Evolutionary conservation across 106 monocot genomes (phyloP).

Genomic region (Dioscorea dumetorum): DNA sequence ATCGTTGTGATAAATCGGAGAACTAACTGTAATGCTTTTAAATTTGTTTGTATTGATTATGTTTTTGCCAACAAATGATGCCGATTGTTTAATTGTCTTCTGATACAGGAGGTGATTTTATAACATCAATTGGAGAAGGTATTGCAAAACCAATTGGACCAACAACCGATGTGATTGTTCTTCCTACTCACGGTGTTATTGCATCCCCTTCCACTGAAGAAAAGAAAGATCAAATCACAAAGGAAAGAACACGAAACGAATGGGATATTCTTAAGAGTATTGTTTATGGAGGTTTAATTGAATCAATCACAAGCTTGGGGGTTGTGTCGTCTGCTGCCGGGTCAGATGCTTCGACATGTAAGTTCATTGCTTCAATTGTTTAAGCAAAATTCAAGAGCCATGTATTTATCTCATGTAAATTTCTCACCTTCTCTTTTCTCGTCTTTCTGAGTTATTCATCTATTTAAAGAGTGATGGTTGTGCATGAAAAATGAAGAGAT

Average conservation of each 20-base stretch:
- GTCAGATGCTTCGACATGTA: constrained; percentile 61
- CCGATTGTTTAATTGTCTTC: too few relatives aligned
- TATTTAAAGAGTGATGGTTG: too few relatives aligned
- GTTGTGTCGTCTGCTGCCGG: constrained; percentile 79
- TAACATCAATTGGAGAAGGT: neutral
- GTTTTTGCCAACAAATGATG: too few relatives aligned
- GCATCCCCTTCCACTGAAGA: too few relatives aligned
- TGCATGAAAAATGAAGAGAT: too few relatives aligned
- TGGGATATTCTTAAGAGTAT: constrained; percentile 83
- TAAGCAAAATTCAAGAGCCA: neutral
- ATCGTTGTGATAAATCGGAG: too few relatives aligned
- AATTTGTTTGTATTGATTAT: too few relatives aligned
- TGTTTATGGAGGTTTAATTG: constrained; percentile 79
- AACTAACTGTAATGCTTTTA: too few relatives aligned
- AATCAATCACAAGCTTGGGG: constrained; percentile 67
- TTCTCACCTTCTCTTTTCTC: too few relatives aligned
- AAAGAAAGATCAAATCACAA: neutral
- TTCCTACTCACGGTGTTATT: too few relatives aligned
- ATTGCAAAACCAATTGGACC: neutral
- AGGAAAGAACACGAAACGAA: constrained; percentile 11
- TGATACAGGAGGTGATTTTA: constrained; percentile 17
- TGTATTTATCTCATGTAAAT: neutral
- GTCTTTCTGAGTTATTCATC: too few relatives aligned
- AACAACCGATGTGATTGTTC: too few relatives aligned
- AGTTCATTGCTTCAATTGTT: neutral